Evolutionary conservation across 352 stramenopile species (phyloP), one percentile per base, ranked within the genome.

Genomic region (Halophytophthora polymorphica): DNA sequence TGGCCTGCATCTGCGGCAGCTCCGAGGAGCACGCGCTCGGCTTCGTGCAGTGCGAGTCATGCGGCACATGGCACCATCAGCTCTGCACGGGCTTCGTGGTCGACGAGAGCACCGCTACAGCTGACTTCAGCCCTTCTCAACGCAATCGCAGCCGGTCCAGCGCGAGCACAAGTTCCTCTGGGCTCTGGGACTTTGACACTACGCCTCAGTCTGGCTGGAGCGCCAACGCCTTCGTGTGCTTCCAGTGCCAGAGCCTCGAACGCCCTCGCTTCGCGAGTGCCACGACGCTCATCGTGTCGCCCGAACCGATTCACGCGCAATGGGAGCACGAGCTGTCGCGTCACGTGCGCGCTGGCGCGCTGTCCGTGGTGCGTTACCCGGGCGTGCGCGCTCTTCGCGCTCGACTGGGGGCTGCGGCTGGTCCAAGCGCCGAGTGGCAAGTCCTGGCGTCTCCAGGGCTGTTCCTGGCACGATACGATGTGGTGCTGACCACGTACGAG

Each of bases 231-330:
- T 91, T 89, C 41, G 69, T 86, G 51, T 89, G 81, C 22, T 87
- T 85, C 39, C 64, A 79, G 6, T 91, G 81, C 40, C 71, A 88
- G 37, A 58, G 65, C 4, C 49, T 59, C 19, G 56, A 84, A 23
- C 53, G 63, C 4, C 55, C 75, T 23, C 45, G 53, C 23, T 68
- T 84, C 17, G 39, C 64, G 3, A 74, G 68, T 60, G 81, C 85
- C 58, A 85, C 86, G 10, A 98, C 91, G 19, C 64, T 98, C n/a
- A 97, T 98, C 40, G 88, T 98, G 1, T 96, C 87, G 2, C 93
- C 93, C 2, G 69, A 89, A 46, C 74, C 92, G 17, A 98, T 98
- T 53, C 61, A 95, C 36, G 59, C 77, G 29, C 93, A 98, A 60
- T 98, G 93, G 93, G 63, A 88, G 29, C 62, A 64, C 2, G 93